Conservation (phyloP, 2,329 filamentous ascomycete genomes). For the Talaromyces sp. region DNA sequence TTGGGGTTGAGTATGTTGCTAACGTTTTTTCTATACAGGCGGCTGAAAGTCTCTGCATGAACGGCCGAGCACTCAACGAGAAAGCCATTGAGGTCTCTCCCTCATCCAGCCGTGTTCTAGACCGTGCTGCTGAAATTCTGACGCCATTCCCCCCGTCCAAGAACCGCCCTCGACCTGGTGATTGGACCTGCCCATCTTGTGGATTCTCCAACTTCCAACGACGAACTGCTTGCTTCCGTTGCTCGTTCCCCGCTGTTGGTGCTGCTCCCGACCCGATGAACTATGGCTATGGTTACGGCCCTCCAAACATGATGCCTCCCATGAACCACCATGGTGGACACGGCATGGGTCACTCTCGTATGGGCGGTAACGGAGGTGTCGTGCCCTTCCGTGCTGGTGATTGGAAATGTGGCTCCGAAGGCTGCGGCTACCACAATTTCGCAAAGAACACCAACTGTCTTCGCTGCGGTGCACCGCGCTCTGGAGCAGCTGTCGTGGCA, state of each 20-base stretch:
- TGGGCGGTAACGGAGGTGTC: conserved; percentile 71
- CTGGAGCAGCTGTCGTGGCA: conserved; percentile 87
- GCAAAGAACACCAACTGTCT: conserved; percentile 98
- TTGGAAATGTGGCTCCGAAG: conserved; percentile 98
- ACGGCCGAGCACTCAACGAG: conserved; percentile 93
- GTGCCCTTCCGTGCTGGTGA: conserved; percentile 98
- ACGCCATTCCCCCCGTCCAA: conserved; percentile 98
- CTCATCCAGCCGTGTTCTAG: conserved; percentile 91
- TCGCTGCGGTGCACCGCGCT: conserved; percentile 89
- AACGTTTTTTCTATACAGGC: conserved; percentile 55
- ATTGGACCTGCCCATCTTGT: conserved; percentile 98
- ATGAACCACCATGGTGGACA: conserved; percentile 58
- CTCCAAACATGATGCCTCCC: conserved; percentile 74
- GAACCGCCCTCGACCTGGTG: conserved; percentile 92
- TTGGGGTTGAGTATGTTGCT: background rate
- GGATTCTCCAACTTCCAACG: conserved; percentile 99
- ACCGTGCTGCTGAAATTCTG: conserved; percentile 90
- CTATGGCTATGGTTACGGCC: conserved; percentile 56
- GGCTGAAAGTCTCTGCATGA: conserved; percentile 98
- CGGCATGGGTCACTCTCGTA: conserved; percentile 52
- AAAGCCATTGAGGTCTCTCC: conserved; percentile 99
- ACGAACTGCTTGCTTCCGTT: conserved; percentile 96
- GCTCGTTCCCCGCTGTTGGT: conserved; percentile 94
- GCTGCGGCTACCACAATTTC: conserved; percentile 98
- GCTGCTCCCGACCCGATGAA: conserved; percentile 71